Evolutionary conservation across 176 grass and related monocot genomes (phyloP).

Genomic region (Saccharum spontaneum): DNA sequence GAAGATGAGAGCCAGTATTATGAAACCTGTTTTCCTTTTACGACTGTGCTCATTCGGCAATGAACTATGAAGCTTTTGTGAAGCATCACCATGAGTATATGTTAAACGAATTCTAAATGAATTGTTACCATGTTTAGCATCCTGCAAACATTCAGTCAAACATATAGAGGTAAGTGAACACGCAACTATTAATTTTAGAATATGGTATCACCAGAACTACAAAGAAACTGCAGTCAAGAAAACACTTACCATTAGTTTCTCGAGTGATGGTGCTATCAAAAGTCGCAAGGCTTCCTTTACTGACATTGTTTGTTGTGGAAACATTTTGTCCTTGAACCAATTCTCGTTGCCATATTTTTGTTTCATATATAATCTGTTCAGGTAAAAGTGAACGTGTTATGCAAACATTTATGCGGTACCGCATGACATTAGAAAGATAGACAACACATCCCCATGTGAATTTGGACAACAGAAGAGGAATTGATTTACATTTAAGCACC

Average conservation of each 20-base stretch:
- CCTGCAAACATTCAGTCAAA: constrained; percentile 39
- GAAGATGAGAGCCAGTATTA: background rate
- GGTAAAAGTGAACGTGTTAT: constrained; percentile 18
- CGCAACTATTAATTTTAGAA: constrained; percentile 17
- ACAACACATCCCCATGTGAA: background rate
- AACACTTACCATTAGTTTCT: constrained; percentile 69
- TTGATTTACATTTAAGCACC: constrained; percentile 22
- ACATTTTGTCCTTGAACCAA: constrained; percentile 63
- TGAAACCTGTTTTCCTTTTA: constrained; percentile 67
- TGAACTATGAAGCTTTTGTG: constrained; percentile 55
- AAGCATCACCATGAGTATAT: constrained; percentile 73
- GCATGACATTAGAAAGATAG: background rate
- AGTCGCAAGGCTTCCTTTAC: constrained; percentile 79
- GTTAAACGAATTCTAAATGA: constrained; percentile 81
- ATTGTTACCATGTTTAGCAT: constrained; percentile 56
- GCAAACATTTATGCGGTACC: background rate
- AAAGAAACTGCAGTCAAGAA: constrained; percentile 20
- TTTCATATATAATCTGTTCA: constrained; percentile 73
- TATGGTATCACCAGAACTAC: background rate
- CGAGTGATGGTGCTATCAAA: constrained; percentile 55
- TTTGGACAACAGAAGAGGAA: constrained; percentile 2
- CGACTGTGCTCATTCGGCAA: constrained; percentile 43
- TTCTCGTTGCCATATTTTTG: constrained; percentile 67
- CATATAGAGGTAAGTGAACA: constrained; percentile 15
- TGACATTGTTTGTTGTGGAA: constrained; percentile 55